Percentiles rank a stretch among this genome's conserved stretches.
These are phyloP conservation scores for Raphanus sativus DNA, from an alignment of 345 rosid species.

Conservation along the genomic window DNA sequence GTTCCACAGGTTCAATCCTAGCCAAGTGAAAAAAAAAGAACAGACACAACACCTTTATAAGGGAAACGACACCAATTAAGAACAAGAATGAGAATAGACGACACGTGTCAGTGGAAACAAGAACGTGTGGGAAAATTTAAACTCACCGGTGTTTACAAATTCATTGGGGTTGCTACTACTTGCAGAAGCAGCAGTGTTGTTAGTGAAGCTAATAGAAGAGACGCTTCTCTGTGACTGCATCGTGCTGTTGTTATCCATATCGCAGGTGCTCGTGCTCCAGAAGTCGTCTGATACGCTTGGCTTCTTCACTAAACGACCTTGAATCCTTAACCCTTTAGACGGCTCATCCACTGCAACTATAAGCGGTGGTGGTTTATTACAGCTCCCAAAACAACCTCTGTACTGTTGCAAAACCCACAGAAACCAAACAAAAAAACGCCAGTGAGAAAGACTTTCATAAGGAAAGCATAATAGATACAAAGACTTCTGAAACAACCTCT, in stretches of 20 bases:
- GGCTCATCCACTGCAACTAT: conserved; percentile 50
- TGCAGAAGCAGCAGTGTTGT: conserved; percentile 34
- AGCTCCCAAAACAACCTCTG: conserved; percentile 95
- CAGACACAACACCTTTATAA: background rate
- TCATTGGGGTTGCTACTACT: conserved; percentile 61
- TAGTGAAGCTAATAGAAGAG: conserved; percentile 56
- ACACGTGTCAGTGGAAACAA: background rate
- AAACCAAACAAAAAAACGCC: conserved; percentile 29
- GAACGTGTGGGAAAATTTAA: background rate
- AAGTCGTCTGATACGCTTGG: conserved; percentile 49
- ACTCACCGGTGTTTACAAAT: conserved; percentile 74
- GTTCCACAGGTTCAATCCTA: conserved; percentile 77
- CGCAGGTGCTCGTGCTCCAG: conserved; percentile 64
- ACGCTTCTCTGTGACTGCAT: conserved; percentile 60
- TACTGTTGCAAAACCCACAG: conserved; percentile 67
- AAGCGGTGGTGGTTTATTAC: conserved; percentile 49
- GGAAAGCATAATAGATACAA: no score
- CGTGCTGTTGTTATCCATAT: conserved; percentile 54
- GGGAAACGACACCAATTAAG: background rate
- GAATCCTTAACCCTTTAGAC: conserved; percentile 53
- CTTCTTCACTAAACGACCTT: conserved; percentile 49
- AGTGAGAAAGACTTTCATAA: conserved; percentile 25
- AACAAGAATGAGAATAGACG: conserved; percentile 9
- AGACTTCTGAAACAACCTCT: no score
- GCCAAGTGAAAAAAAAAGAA: conserved; percentile 15